Percentiles rank a stretch among this genome's conserved stretches.
Conservation (phyloP, 345 rosid genomes). For the Xanthoceras sorbifolium region DNA sequence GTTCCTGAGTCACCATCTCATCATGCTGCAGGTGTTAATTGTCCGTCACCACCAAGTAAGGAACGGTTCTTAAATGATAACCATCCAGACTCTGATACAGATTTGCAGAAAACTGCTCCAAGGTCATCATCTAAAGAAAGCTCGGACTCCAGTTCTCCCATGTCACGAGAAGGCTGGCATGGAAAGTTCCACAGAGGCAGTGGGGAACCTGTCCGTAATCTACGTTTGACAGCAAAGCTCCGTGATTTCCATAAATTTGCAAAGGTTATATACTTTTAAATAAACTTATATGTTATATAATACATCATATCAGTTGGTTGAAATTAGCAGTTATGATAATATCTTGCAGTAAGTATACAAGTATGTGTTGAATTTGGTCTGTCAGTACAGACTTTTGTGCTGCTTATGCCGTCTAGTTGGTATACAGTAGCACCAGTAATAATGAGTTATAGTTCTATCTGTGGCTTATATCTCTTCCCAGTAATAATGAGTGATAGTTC, state of each 20-base stretch:
- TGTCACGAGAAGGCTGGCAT: constrained; percentile 75
- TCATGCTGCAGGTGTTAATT: constrained; percentile 35
- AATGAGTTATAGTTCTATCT: too few species aligned
- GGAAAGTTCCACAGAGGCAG: constrained; percentile 61
- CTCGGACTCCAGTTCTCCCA: constrained; percentile 63
- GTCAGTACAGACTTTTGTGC: not conserved
- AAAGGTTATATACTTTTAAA: constrained; percentile 51
- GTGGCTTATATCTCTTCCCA: not conserved
- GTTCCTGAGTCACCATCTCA: constrained; percentile 67
- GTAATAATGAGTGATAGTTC: not conserved
- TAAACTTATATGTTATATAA: constrained; percentile 13
- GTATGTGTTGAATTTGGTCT: not conserved
- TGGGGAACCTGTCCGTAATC: constrained; percentile 71
- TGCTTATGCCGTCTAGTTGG: not conserved
- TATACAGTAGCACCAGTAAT: not conserved
- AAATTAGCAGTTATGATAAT: not conserved
- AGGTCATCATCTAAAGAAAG: constrained; percentile 68
- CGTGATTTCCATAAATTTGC: constrained; percentile 96
- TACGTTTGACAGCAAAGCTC: constrained; percentile 83
- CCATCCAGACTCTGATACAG: constrained; percentile 66
- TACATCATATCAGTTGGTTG: not conserved
- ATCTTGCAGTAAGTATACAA: not conserved
- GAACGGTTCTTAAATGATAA: constrained; percentile 52
- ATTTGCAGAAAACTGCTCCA: constrained; percentile 55
- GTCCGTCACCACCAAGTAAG: constrained; percentile 58